These are phyloP conservation scores for Schwanniomyces vanrijiae DNA, from an alignment of 805 yeast species.

Conservation along the genomic window DNA sequence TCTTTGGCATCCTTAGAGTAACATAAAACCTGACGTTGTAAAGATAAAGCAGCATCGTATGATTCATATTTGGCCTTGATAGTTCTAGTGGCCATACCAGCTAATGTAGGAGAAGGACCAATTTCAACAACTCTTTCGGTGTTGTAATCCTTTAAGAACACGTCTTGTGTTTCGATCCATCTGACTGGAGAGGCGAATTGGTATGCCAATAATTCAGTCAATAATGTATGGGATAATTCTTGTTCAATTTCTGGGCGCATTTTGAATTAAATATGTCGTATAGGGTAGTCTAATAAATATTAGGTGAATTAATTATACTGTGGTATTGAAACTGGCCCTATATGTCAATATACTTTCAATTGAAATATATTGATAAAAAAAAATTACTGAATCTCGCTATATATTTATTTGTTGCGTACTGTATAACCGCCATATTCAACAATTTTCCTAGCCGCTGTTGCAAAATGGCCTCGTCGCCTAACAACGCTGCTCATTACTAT, in stretches of 20 bases:
- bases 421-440: not conserved
- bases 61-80: constrained; percentile 94
- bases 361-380: not conserved
- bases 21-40: constrained; percentile 91
- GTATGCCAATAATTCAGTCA: constrained; percentile 95
- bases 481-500: not conserved
- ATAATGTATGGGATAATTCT: constrained; percentile 90
- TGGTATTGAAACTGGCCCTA: not conserved
- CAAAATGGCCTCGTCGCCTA: not conserved
- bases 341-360: not conserved
- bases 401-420: constrained; percentile 1
- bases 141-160: constrained; percentile 87
- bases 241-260: constrained; percentile 97
- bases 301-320: not conserved
- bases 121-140: constrained; percentile 97
- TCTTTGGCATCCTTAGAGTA: constrained; percentile 96
- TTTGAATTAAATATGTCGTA: not conserved
- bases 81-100: constrained; percentile 98
- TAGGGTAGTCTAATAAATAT: constrained; percentile 1
- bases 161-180: constrained; percentile 99
- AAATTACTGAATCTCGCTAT: not conserved
- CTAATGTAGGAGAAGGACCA: constrained; percentile 98
- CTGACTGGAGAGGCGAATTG: constrained; percentile 99
- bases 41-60: constrained; percentile 94
- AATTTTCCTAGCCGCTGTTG: not conserved